Percentiles rank a stretch among this genome's conserved stretches.
Conservation (phyloP, 257 asterid genomes). For the Penstemon newberryi region DNA sequence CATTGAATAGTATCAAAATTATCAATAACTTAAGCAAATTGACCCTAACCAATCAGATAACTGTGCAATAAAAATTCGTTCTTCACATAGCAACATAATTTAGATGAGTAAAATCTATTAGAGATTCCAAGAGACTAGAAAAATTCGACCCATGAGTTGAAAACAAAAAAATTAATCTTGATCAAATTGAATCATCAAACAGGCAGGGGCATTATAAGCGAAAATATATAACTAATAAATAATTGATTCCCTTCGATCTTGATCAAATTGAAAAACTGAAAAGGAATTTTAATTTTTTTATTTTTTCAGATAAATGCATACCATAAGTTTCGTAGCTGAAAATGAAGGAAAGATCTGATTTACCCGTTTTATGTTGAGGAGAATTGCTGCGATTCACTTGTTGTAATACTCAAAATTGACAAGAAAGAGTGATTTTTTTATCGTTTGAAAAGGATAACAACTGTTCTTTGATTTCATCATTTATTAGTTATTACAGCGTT, state of each 20-base stretch:
- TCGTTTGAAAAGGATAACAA: constrained; percentile 21
- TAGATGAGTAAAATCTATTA: neutral
- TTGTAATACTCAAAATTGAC: constrained; percentile 25
- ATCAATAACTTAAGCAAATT: constrained; percentile 12
- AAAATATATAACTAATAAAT: neutral
- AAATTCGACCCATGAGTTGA: neutral
- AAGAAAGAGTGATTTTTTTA: constrained; percentile 29
- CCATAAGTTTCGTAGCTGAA: neutral
- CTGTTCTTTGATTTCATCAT: constrained; percentile 23
- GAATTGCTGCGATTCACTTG: constrained; percentile 5
- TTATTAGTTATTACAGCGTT: neutral
- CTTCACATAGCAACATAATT: neutral
- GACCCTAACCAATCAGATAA: constrained; percentile 4
- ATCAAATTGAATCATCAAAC: neutral
- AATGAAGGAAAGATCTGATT: constrained; percentile 7
- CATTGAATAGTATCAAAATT: neutral
- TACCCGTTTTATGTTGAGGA: constrained; percentile 27
- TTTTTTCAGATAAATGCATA: constrained; percentile 9
- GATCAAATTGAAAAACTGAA: constrained; percentile 19
- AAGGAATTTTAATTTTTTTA: too few species aligned
- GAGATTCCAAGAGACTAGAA: constrained; percentile 14
- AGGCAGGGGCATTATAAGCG: neutral
- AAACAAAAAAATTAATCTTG: neutral
- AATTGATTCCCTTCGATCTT: constrained; percentile 23
- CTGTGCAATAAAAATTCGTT: constrained; percentile 1